A percentile compares a stretch with the other conserved stretches of the same genome.
phyloP scores from a whole-genome alignment of 1,139 yeast species.

The Zygoascus sp. region DNA sequence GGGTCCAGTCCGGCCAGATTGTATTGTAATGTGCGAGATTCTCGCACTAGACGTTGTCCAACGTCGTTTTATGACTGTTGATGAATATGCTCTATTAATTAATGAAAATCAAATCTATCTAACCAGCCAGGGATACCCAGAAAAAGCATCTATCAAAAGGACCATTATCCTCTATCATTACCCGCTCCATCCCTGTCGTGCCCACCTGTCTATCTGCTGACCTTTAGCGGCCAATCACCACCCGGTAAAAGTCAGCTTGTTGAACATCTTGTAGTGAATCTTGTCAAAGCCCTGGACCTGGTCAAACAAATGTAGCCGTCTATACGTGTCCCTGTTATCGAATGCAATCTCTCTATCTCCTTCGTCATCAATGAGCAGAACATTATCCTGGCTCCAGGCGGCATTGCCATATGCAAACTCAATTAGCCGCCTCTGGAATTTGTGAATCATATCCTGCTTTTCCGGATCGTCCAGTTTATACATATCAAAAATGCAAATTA shows the following conservation, averaged over 20 bases:
- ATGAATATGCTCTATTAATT: background rate
- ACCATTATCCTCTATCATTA: too few relatives aligned
- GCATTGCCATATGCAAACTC: constrained; percentile 22
- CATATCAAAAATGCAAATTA: constrained; percentile 27
- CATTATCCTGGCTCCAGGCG: constrained; percentile 24
- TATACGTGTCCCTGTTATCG: constrained; percentile 2
- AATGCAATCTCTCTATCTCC: constrained; percentile 7
- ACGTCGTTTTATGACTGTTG: background rate
- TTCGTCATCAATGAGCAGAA: constrained; percentile 9
- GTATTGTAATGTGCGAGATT: constrained; percentile 13
- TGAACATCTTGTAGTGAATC: constrained; percentile 7
- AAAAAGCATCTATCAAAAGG: too few relatives aligned
- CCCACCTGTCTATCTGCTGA: too few relatives aligned
- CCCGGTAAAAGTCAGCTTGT: constrained; percentile 9
- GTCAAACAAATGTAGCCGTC: constrained; percentile 9
- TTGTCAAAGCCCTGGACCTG: constrained; percentile 5
- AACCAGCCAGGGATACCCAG: too few relatives aligned
- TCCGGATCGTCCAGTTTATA: constrained; percentile 19
- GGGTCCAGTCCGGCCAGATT: constrained; percentile 31
- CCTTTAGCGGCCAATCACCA: constrained; percentile 4
- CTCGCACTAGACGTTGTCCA: background rate
- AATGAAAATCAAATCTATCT: too few relatives aligned
- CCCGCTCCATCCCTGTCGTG: too few relatives aligned
- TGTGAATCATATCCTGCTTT: constrained; percentile 17
- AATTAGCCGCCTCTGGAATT: constrained; percentile 27